A percentile compares a stretch with the other conserved stretches of the same genome.
Evolutionary conservation across 2,329 filamentous ascomycete species (phyloP).

Genomic region (Magnaporthiopsis poae): DNA sequence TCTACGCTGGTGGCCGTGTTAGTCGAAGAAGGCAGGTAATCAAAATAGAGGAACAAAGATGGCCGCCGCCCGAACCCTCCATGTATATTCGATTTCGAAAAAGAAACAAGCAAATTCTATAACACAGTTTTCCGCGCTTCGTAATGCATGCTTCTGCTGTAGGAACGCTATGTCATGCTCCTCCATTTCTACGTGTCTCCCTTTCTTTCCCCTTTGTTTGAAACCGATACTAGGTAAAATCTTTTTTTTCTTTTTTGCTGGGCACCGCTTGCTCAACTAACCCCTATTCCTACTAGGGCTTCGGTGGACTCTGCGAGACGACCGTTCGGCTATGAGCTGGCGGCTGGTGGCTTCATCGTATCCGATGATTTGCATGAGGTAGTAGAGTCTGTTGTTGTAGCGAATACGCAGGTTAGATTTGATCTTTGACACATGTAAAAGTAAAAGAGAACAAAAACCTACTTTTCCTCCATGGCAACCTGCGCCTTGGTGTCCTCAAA

Average conservation of each 20-base stretch:
- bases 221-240: not conserved
- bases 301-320: slow-evolving; percentile 16
- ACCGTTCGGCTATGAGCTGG: slow-evolving; percentile 34
- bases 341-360: slow-evolving; percentile 44
- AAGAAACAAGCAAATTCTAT: not conserved
- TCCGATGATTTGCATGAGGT: slow-evolving; percentile 41
- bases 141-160: not conserved
- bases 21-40: not conserved
- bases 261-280: not conserved
- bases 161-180: not conserved
- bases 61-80: not conserved
- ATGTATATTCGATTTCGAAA: not conserved
- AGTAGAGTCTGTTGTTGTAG: slow-evolving; percentile 31
- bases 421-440: not conserved
- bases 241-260: not conserved
- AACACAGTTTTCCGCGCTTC: not conserved
- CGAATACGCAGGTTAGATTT: slow-evolving; percentile 12
- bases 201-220: not conserved
- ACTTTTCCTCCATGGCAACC: slow-evolving; percentile 69
- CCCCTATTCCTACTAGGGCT: slow-evolving; percentile 16
- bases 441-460: slow-evolving; percentile 25
- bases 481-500: slow-evolving; percentile 63
- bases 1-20: not conserved
- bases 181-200: not conserved
- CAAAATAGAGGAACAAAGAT: not conserved